Base-by-base conservation (phyloP, 768 basidiomycete species). In the Suillus paluster region DNA sequence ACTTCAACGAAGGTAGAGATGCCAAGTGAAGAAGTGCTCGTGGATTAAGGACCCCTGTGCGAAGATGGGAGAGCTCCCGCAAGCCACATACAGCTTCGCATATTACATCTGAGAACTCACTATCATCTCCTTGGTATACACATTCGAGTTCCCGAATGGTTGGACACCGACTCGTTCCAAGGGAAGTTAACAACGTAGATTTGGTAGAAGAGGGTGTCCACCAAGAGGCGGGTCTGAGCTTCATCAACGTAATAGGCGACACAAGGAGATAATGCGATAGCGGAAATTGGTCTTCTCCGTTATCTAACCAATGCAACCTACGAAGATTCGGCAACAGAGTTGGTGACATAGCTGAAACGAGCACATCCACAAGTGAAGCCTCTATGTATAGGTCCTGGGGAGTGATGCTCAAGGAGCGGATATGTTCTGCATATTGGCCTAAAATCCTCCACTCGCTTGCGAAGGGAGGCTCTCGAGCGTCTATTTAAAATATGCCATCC, bases 241-340 rank as follows among this genome's bases (percentile, higher is more conserved):
- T 30, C 17, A 50, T 30, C 2, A 27, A 50, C 27, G 27, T 50
- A 27, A 50, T 17, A 19, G 27, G 30, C 17, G 48, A 17, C 2
- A 9, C 57, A 44, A 44, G 14, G 12, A 58, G 38, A 11, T 7
- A 11, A 9, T 17, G 41, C 11, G 46, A 19, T 10, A 58, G 12
- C 4, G 57, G 38, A n/a, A 58, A 27, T 12, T 10, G 14, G 10
- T 3, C 3, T 11, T 44, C n/a, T 33, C 14, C 5, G 6, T 30
- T 7, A 30, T 46, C 17, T 12, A 3, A 15, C 57, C 57, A 58
- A 12, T 5, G 5, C 44, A 58, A 44, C 7, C 0, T 12, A n/a
- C 25, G 42, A 58, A 58, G 57, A 14, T 58, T 58, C 17, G 57
- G 42, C 17, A 58, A 19, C 14, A 58, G 27, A 6, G 41, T 21